phyloP scores from a whole-genome alignment of 1,284 basidiomycete species.

The Takashimella koratensis region DNA sequence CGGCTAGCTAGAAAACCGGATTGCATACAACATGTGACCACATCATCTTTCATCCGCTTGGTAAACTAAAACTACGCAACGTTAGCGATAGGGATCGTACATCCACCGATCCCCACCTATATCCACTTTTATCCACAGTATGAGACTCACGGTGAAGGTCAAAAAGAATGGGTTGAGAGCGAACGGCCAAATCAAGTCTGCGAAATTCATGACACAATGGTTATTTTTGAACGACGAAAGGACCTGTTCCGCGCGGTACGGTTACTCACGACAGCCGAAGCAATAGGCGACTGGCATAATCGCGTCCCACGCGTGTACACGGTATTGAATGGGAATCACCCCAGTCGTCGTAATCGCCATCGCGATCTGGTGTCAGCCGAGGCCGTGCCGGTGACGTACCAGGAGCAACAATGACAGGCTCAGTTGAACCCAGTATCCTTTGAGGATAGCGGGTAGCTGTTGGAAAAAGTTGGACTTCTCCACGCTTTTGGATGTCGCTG shows the following conservation, averaged over 20 bases:
- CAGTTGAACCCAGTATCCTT: conserved; percentile 64
- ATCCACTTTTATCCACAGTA: too few relatives aligned
- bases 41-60: too few relatives aligned
- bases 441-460: conserved; percentile 72
- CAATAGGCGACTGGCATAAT: conserved; percentile 9
- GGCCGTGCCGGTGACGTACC: conserved; percentile 25
- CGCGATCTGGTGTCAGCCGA: conserved; percentile 1
- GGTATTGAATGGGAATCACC: conserved; percentile 3
- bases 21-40: too few relatives aligned
- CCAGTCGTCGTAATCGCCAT: conserved; percentile 5
- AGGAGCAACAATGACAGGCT: conserved; percentile 54
- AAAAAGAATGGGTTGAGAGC: conserved; percentile 8
- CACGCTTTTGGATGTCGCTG: conserved; percentile 51
- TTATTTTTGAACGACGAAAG: too few relatives aligned
- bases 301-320: conserved; percentile 3
- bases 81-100: too few relatives aligned
- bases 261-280: conserved; percentile 1
- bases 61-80: too few relatives aligned
- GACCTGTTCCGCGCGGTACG: neutral
- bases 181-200: conserved; percentile 11
- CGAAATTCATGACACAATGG: neutral
- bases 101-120: too few relatives aligned
- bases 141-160: conserved; percentile 8
- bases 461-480: conserved; percentile 77
- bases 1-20: too few relatives aligned